Evolutionary conservation across 805 yeast species (phyloP), one percentile per base, ranked within the genome.

Genomic region (Saccharomycopsis schoenii): DNA sequence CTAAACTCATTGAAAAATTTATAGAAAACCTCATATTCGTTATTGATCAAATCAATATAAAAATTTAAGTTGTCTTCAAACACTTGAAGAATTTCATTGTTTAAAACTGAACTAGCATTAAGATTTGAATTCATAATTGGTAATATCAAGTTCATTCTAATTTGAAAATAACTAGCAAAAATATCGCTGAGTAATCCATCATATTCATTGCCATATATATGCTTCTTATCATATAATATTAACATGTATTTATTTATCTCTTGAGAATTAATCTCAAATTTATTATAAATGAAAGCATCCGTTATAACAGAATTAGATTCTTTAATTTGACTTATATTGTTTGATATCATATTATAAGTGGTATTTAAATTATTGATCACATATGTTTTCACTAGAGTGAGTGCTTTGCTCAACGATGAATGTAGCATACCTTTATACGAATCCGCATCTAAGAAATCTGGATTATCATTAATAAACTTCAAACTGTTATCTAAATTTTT

Each of bases 351-450:
- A 60, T 65, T 68, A 58, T 69, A 67, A 1, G 71, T 64, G 34
- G 66, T 69, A 60, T 76, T 76, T 60, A 82, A 65, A 39, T 68
- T 64, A 60, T 71, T 75, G 10, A 76, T 76, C 60, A 88, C 72
- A 68, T 85, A 89, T 67, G 85, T 88, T 64, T 86, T 80, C 15
- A 90, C 81, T 62, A 93, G 75, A 0, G 94, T 83, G 56, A 90
- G 77, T 1, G 96, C 85, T 62, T 97, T 79, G 1, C 92, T 84
- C 79, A 90, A 77, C 68, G 97, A 89, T 67, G 89, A 96, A 64
- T 88, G 82, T 73, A 89, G 89, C 62, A 92, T 80, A 64, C 84
- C 82, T 56, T 79, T 80, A 69, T 88, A 90, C 1, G 82, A 68
- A 34, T 84, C 93, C 11, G 82, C 75, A 59, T 91, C 96, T 68